Evolutionary conservation across 441 rosid species (phyloP).

Genomic region (Populus hybrid): DNA sequence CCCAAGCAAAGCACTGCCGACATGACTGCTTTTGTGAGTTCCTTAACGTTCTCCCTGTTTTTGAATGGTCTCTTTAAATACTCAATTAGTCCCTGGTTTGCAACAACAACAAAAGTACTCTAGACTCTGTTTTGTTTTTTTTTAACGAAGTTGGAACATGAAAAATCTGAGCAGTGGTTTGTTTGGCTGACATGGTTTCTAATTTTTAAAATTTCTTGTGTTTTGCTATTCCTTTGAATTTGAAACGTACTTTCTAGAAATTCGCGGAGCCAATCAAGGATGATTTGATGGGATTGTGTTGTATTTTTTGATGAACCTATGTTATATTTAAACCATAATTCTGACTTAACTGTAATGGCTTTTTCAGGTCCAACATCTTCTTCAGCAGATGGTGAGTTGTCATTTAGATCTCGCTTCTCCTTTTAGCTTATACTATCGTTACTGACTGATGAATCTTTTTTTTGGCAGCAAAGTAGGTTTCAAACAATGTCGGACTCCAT

Average conservation of each 20-base stretch:
- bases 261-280: neutral
- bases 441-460: conserved; percentile 5
- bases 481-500: conserved; percentile 75
- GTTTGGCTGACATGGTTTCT: neutral
- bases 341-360: conserved; percentile 9
- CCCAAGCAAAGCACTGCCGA: conserved; percentile 65
- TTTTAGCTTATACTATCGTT: conserved; percentile 7
- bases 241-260: too few species aligned
- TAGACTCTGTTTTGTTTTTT: neutral
- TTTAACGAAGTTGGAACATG: neutral
- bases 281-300: neutral
- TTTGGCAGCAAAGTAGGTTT: conserved; percentile 64
- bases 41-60: conserved; percentile 11
- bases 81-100: neutral
- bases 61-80: neutral
- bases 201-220: neutral
- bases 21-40: conserved; percentile 67
- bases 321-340: neutral
- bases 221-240: neutral
- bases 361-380: conserved; percentile 72
- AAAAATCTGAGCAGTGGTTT: neutral
- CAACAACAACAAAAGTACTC: neutral
- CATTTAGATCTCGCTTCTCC: conserved; percentile 11
- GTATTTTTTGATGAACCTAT: neutral
- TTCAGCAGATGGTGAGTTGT: conserved; percentile 67